These are phyloP conservation scores for Trichophyton benhamiae DNA, from an alignment of 2,329 filamentous ascomycete genomes.

Conservation along the genomic window DNA sequence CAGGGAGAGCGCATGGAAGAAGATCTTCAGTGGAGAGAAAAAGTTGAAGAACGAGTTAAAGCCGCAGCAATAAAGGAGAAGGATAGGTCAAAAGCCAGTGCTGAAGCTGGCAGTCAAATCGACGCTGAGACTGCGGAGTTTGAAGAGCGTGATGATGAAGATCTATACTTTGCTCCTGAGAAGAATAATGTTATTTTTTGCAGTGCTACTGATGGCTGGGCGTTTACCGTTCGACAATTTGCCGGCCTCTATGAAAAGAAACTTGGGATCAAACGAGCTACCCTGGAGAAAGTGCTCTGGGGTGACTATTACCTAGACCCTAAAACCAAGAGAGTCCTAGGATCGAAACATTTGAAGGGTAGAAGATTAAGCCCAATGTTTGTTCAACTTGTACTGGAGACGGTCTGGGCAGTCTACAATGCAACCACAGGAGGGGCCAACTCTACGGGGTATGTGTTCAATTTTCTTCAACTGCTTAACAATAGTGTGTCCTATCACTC, in stretches of 20 bases:
- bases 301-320: slow-evolving; percentile 93
- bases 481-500: not conserved
- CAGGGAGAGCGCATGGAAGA: slow-evolving; percentile 98
- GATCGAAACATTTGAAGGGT: slow-evolving; percentile 84
- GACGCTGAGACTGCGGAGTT: slow-evolving; percentile 48
- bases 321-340: slow-evolving; percentile 88
- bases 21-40: slow-evolving; percentile 88
- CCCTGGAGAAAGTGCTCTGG: slow-evolving; percentile 91
- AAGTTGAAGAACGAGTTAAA: slow-evolving; percentile 73
- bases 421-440: slow-evolving; percentile 73
- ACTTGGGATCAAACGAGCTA: slow-evolving; percentile 76
- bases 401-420: slow-evolving; percentile 90
- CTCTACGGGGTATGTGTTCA: slow-evolving; percentile 58
- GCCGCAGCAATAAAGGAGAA: slow-evolving; percentile 52
- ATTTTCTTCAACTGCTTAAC: slow-evolving; percentile 10
- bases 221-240: slow-evolving; percentile 91
- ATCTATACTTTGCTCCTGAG: slow-evolving; percentile 94
- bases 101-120: slow-evolving; percentile 40
- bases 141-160: slow-evolving; percentile 87
- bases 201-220: slow-evolving; percentile 97
- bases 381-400: slow-evolving; percentile 88
- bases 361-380: slow-evolving; percentile 90
- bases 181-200: slow-evolving; percentile 99
- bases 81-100: slow-evolving; percentile 29
- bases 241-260: slow-evolving; percentile 92